Percentiles rank a stretch among this genome's conserved stretches.
These are phyloP conservation scores for Auricularia sp. DNA, from an alignment of 768 basidiomycete genomes.

Conservation along the genomic window DNA sequence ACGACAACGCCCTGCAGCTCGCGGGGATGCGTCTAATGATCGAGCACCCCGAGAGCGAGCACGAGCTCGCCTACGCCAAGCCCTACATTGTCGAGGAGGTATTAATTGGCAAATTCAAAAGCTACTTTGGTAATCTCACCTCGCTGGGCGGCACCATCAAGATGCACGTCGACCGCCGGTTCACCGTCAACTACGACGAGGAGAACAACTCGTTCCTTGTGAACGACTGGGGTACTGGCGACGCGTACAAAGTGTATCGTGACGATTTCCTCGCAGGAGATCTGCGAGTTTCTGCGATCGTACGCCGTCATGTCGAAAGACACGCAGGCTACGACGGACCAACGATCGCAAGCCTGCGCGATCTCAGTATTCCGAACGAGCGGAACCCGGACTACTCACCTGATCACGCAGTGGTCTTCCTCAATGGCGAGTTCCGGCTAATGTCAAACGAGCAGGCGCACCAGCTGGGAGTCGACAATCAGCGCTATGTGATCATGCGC, in stretches of 20 bases:
- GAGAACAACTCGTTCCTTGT: not conserved
- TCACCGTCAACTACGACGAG: not conserved
- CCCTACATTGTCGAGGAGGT: not conserved
- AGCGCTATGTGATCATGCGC: not conserved
- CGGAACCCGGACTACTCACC: not conserved
- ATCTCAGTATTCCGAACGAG: not conserved
- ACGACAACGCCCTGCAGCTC: not conserved
- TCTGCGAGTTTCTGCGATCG: not conserved
- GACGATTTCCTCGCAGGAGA: not conserved
- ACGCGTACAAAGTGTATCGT: not conserved
- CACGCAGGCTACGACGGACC: not conserved
- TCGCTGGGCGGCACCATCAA: not conserved
- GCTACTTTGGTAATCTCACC: not conserved
- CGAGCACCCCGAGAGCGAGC: not conserved
- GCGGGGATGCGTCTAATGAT: not conserved
- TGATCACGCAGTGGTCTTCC: not conserved
- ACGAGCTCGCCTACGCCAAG: not conserved
- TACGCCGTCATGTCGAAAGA: not conserved
- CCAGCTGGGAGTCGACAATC: not conserved
- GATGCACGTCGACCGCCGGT: not conserved
- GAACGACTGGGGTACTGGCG: not conserved
- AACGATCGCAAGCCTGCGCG: not conserved
- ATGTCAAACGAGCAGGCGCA: not conserved
- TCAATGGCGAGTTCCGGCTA: not conserved
- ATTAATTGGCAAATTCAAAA: not conserved